A percentile compares a stretch with the other conserved stretches of the same genome.
Conservation (phyloP, 257 asterid species). For the Asclepias syriaca region DNA sequence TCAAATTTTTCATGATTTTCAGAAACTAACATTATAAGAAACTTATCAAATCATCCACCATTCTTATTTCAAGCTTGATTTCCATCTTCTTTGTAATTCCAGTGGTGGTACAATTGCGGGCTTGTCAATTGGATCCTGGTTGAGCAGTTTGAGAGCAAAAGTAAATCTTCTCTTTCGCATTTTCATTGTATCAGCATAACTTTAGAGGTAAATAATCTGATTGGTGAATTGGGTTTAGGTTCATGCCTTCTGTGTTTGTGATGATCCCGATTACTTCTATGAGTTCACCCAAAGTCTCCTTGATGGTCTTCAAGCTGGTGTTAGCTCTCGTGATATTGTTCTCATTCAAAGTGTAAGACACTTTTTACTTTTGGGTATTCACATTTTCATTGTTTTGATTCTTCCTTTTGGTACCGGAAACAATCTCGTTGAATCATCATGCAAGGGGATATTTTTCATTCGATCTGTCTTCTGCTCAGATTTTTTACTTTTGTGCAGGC, state of each 20-base stretch:
- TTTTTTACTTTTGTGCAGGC: conserved; percentile 46
- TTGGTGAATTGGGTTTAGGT: conserved; percentile 39
- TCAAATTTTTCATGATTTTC: background rate
- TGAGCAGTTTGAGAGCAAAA: conserved; percentile 70
- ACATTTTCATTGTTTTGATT: background rate
- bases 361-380: background rate
- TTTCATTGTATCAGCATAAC: conserved; percentile 4
- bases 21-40: background rate
- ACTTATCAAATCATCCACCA: background rate
- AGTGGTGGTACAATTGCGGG: conserved; percentile 99
- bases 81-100: conserved; percentile 25
- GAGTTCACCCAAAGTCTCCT: conserved; percentile 69
- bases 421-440: background rate
- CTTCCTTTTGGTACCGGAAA: background rate
- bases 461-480: background rate
- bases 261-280: conserved; percentile 85
- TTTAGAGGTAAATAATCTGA: conserved; percentile 1
- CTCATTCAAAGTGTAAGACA: conserved; percentile 62
- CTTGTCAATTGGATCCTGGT: conserved; percentile 65
- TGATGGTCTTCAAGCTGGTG: conserved; percentile 77
- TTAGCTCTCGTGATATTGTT: conserved; percentile 69
- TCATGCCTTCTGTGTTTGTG: conserved; percentile 80
- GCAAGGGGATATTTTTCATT: background rate
- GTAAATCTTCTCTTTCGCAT: conserved; percentile 30
- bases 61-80: conserved; percentile 12